Base-by-base conservation (phyloP, 176 grass and related monocot species). In the Aegilops speltoides region DNA sequence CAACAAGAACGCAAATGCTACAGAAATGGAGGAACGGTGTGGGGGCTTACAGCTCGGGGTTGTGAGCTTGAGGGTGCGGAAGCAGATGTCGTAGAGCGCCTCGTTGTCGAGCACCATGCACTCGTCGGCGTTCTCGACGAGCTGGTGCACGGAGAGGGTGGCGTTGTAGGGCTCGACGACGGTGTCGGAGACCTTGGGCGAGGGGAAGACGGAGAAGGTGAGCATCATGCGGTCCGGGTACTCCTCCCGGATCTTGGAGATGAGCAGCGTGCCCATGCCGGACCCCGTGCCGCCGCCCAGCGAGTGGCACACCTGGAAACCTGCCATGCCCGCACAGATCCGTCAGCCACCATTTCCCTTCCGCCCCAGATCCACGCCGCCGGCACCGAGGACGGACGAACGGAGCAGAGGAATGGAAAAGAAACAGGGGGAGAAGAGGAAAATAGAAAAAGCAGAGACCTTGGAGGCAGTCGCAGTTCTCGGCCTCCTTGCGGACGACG, bases 381-480 rank as follows among this genome's bases (percentile, higher is more conserved):
- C 15, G 48, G 48, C 48, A 5, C 15, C 5, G 48, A 52, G 48
- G 15, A 17, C 48, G 48, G 15, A 52, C 48, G 48, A 84, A 62
- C 88, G 2, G 79, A 88, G n/a, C 81, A 52, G 56, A 89, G 79
- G 78, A 87, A 46, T 15, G 84, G 84, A 46, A 7, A 68, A 16
- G 23, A 25, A 64, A 38, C 36, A 10, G 38, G 38, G 62, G 12
- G 0, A 5, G 13, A 48, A 48, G 2, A 31, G 28, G 28, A 28
- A 28, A 28, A 28, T 28, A 31, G 3, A 17, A 6, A 52, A 54
- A 54, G 16, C 0, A 7, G 16, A 19, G 2, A 97, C 95, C 95
- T 88, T 97, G 95, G 15, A 97, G 85, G 85, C 95, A 97, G 43
- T 97, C 95, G 57, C 95, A 98, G 31, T 98, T 98, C 88, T 98